Base-by-base conservation (phyloP, 164 flowering plant genomes). In the Nymphaea thermarum region DNA sequence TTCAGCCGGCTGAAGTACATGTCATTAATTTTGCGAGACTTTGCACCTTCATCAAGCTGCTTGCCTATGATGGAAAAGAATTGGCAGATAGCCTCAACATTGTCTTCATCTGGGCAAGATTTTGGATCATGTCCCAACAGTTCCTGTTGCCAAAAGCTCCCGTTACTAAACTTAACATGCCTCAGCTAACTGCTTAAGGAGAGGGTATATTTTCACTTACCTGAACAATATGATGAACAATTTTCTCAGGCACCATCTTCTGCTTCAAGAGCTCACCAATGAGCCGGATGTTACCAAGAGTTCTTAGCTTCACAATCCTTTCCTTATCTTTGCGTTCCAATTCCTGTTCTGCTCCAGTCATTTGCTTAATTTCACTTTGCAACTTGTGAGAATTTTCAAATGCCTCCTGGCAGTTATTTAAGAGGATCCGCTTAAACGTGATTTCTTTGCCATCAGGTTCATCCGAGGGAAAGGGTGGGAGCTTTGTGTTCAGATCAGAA, bases 191-290 rank as follows among this genome's bases (percentile, higher is more conserved):
- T 47, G 12, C 12, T 47, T 47, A 5, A 47, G 2, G 55, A 47
- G 55, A 14, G 12, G 11, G 12, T 47, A 47, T 47, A 14, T 7
- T 7, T 6, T 47, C 55, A 47, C 7, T 43, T 71, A 93, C 98
- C 93, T 84, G 89, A 78, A 92, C 96, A 79, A 95, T 90, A 82
- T 90, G 97, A 80, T 92, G 98, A 17, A 87, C 97, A 71, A 95
- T 87, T 82, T 74, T 92, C 74, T 90, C 98, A 6, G 94, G 93
- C 51, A 95, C 94, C 94, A 92, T 95, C 78, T 85, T 88, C 81
- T 92, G 99, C 84, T 89, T 95, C 77, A 92, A 73, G 71, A 95
- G 97, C 78, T 95, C 99, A 12, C 98, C 98, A 71, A 95, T 92
- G n/a, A 92, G 86, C 55, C 90, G 86, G 11, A 95, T 95, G 15